A percentile compares a stretch with the other conserved stretches of the same genome.
These are phyloP conservation scores for Wallacemonas sp. DNA, from an alignment of 208 protist genomes.

Conservation along the genomic window DNA sequence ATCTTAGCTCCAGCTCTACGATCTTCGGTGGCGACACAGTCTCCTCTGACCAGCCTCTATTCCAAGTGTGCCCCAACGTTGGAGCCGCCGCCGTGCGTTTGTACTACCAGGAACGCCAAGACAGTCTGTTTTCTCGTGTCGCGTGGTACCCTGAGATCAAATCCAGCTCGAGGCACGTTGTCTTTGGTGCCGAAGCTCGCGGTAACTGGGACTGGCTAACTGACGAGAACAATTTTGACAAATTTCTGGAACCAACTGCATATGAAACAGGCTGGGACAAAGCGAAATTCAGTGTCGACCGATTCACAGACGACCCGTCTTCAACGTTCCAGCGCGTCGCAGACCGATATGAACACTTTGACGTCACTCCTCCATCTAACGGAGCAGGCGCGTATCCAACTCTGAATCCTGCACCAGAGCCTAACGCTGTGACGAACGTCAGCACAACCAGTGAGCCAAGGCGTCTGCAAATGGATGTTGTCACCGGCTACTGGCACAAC, in stretches of 20 bases:
- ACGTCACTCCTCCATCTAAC: not conserved
- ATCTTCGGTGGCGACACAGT: not conserved
- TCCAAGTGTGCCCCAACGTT: not conserved
- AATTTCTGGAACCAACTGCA: not conserved
- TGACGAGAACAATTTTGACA: not conserved
- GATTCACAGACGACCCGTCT: not conserved
- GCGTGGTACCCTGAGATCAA: not conserved
- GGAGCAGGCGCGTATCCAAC: not conserved
- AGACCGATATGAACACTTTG: not conserved
- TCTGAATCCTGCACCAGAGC: not conserved
- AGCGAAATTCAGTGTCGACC: not conserved
- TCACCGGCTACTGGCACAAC: not conserved
- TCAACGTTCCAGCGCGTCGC: too few species aligned
- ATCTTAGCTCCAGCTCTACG: not conserved
- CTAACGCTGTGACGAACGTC: not conserved
- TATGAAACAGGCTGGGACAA: not conserved
- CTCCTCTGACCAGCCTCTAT: not conserved
- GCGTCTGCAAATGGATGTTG: not conserved
- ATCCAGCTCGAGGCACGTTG: not conserved
- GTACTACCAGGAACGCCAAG: not conserved
- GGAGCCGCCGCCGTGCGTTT: not conserved
- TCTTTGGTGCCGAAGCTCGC: not conserved
- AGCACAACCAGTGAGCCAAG: not conserved
- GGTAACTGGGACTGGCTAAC: not conserved
- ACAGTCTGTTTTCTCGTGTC: not conserved